Evolutionary conservation across 75 land plant genomes (phyloP).

Genomic region (Picea sitchensis): DNA sequence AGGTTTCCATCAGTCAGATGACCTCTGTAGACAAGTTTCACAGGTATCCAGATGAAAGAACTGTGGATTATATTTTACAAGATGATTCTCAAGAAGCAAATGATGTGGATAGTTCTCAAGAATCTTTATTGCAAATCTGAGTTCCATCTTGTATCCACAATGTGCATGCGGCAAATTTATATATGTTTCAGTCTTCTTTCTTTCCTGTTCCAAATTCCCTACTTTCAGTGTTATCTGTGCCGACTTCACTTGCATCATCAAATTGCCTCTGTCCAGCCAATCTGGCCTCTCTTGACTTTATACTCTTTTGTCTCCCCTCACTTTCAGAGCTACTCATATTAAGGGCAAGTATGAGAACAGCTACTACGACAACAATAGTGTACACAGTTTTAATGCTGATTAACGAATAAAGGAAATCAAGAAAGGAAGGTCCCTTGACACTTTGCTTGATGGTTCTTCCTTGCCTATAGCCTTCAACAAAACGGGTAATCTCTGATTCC

Average conservation of each 20-base stretch:
- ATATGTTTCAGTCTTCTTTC: not conserved
- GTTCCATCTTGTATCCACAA: not conserved
- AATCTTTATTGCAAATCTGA: not conserved
- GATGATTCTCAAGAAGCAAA: no score
- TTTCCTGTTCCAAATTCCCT: not conserved
- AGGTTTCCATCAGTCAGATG: not conserved
- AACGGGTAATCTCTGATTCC: constrained; percentile 44
- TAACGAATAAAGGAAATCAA: constrained; percentile 45
- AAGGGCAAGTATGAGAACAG: constrained; percentile 16
- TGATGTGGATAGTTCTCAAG: not conserved
- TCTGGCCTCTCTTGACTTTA: not conserved
- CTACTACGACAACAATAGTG: constrained; percentile 43
- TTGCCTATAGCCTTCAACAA: constrained; percentile 65
- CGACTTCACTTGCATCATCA: not conserved
- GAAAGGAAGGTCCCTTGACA: constrained; percentile 39
- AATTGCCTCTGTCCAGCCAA: not conserved
- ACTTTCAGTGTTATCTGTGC: not conserved
- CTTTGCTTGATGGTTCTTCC: constrained; percentile 38
- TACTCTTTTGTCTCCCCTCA: not conserved
- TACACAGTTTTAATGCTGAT: constrained; percentile 31
- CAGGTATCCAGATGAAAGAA: not conserved
- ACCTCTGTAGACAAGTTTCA: not conserved
- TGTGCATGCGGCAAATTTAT: not conserved
- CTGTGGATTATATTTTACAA: not conserved
- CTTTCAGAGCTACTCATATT: constrained; percentile 1